These are phyloP conservation scores for Hanseniaspora taiwanica DNA, from an alignment of 805 yeast genomes.

Conservation along the genomic window DNA sequence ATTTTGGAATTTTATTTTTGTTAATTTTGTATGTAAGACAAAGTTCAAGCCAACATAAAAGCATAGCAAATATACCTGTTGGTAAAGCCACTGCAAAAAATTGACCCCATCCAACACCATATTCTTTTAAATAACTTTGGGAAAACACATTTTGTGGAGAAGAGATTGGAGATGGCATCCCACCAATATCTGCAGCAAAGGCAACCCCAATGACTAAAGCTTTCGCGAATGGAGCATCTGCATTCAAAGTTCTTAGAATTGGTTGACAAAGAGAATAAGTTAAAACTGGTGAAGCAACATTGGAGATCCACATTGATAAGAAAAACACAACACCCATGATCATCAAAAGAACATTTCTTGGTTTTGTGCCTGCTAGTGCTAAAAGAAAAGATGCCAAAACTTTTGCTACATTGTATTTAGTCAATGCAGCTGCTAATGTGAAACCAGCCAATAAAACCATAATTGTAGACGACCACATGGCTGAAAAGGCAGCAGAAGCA, in stretches of 20 bases:
- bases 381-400: conserved; percentile 76
- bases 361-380: conserved; percentile 70
- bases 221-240: conserved; percentile 66
- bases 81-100: conserved; percentile 89
- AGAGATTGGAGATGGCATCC: conserved; percentile 94
- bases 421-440: conserved; percentile 83
- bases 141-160: conserved; percentile 94
- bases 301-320: conserved; percentile 88
- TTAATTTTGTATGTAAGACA: conserved; percentile 41
- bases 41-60: conserved; percentile 60
- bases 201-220: conserved; percentile 86
- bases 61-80: conserved; percentile 46
- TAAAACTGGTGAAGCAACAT: conserved; percentile 92
- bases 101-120: conserved; percentile 64
- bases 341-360: conserved; percentile 59
- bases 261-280: conserved; percentile 84
- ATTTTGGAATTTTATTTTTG: conserved; percentile 33
- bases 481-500: conserved; percentile 48
- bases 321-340: conserved; percentile 79
- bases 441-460: conserved; percentile 86
- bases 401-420: conserved; percentile 82
- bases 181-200: conserved; percentile 81
- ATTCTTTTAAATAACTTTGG: conserved; percentile 61
- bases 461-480: conserved; percentile 93
- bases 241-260: conserved; percentile 62